Base-by-base conservation (phyloP, 495 filamentous ascomycete genomes). In the Recurvomyces mirabilis region DNA sequence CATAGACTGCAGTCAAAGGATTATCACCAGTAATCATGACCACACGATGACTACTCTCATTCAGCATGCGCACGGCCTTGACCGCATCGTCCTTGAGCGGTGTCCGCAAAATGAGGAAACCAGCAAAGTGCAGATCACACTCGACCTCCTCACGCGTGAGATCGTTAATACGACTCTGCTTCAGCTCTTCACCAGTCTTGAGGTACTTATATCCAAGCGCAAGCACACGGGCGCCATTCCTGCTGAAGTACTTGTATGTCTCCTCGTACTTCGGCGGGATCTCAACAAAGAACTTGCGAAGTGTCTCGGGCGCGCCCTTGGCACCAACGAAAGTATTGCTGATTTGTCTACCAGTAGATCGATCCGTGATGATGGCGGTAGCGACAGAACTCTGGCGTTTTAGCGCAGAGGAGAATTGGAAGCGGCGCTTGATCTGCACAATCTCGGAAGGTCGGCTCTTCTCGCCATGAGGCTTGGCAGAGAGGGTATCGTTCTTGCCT, bases 11-110 rank as follows among this genome's bases (percentile, higher is more conserved):
- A 18, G 91, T 99, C 30, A 99, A 72, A 17, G 91, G 88, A 58
- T 99, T 99, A 64, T 99, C 91, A 55, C 91, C 91, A 36, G 91
- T 99, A 44, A 99, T 99, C 91, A 99, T 99, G 53, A 96, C 84
- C 43, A 93, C 85, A 52, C 91, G 86, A 67, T 99, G 91, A 64
- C 86, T 94, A 64, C 89, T 94, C 67, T 96, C 93, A 58, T 94
- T 99, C 44, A 99, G 72, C 91, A 99, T 96, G 34, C 79, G 84
- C 22, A 96, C 86, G 15, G 91, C 73, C 56, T 85, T 80, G 66
- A 87, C 85, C 17, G 91, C 91, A 63, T 99, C 91, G 14, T 94
- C 88, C 68, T 99, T 99, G 24, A 99, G 68, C 15, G 91, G 91
- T 57, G 85, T 93, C 57, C 94, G 89, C 22, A 99, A 69, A 38